Conservation (phyloP, 345 rosid species). For the Microcos paniculata region DNA sequence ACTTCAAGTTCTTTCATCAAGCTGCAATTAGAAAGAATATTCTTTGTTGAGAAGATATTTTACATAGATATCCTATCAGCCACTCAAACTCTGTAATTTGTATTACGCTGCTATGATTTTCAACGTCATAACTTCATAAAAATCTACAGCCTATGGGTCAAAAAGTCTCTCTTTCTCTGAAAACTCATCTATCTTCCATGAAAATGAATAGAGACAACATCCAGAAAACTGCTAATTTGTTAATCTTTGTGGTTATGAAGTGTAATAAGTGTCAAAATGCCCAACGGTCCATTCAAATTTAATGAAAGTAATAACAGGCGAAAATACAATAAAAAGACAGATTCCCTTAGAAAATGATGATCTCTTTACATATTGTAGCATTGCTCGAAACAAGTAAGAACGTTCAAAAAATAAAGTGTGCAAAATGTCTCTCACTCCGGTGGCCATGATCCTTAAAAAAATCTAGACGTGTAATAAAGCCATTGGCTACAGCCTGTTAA, state of each 20-base stretch:
- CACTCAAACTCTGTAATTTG: background rate
- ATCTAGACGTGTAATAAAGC: slow-evolving; percentile 18
- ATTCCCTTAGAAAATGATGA: no score
- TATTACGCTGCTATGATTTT: background rate
- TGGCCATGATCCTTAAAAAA: background rate
- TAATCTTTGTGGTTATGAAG: background rate
- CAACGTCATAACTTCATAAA: background rate
- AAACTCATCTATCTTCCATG: background rate
- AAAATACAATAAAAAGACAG: no score
- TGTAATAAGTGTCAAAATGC: background rate
- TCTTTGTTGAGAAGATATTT: background rate
- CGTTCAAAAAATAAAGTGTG: background rate
- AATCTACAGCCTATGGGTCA: background rate
- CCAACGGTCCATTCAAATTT: background rate
- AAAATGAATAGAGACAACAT: background rate
- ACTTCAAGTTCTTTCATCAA: background rate
- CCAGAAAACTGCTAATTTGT: background rate
- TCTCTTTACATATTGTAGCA: background rate
- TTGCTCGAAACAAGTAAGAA: background rate
- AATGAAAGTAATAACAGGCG: no score
- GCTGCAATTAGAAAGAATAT: background rate
- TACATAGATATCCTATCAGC: background rate
- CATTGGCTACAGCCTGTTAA: background rate
- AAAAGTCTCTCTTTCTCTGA: background rate
- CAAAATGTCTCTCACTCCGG: background rate